A percentile compares a stretch with the other conserved stretches of the same genome.
These are phyloP conservation scores for Akanthomyces dipterigenus DNA, from an alignment of 2,329 filamentous ascomycete species.

Conservation along the genomic window DNA sequence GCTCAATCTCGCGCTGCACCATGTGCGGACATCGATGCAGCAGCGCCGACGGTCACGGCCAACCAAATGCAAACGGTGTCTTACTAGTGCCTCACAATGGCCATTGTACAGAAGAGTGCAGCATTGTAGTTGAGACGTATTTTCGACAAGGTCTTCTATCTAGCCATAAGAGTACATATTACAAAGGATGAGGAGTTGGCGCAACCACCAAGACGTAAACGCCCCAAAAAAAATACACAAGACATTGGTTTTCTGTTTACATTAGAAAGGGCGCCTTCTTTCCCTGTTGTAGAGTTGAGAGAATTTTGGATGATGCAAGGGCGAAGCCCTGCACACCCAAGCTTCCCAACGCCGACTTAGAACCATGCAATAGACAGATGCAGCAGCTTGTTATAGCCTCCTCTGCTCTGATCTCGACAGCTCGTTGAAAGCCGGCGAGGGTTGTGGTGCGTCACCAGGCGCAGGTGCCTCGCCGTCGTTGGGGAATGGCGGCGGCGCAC, in stretches of 20 bases:
- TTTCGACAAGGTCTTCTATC: slow-evolving; percentile 10
- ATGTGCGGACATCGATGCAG: background rate
- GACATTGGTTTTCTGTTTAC: background rate
- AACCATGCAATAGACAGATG: background rate
- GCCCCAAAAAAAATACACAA: slow-evolving; percentile 7
- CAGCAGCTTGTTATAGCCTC: slow-evolving; percentile 1
- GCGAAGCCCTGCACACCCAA: background rate
- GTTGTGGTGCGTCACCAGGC: slow-evolving; percentile 29
- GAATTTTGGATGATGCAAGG: background rate
- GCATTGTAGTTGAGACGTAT: slow-evolving; percentile 4
- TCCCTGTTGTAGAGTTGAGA: slow-evolving; percentile 7
- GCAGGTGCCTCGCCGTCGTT: slow-evolving; percentile 33
- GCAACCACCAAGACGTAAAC: slow-evolving; percentile 10
- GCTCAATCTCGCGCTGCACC: background rate
- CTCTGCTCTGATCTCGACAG: slow-evolving; percentile 16
- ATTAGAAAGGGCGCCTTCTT: background rate
- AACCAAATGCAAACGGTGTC: background rate
- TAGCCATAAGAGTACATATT: slow-evolving; percentile 12
- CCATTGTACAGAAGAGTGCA: background rate
- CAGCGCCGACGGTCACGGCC: background rate
- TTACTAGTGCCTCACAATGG: background rate
- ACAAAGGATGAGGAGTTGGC: slow-evolving; percentile 11
- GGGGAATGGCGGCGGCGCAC: slow-evolving; percentile 51
- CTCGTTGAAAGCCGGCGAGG: slow-evolving; percentile 32
- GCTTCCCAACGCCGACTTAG: background rate